Base-by-base conservation (phyloP, 1,139 yeast genomes). In the Candida labiduridarum region DNA sequence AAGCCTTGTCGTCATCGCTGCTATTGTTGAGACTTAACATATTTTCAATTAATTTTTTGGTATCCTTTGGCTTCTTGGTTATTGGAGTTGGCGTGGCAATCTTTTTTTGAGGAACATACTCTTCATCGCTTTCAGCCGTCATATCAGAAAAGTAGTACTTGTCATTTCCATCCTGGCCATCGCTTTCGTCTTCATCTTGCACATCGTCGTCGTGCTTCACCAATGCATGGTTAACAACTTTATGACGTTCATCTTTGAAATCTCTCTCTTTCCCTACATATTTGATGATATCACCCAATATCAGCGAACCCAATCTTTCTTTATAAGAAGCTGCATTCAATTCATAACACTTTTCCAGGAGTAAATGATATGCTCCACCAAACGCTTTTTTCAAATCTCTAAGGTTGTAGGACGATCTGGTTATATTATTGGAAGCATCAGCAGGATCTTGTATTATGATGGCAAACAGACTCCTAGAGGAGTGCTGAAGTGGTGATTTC, bases 371-470 rank as follows among this genome's bases (percentile, higher is more conserved):
- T 0, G 98, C 99, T 31, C 97, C 97, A 10, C 88, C 87, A 72
- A 94, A 91, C 0, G 97, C 90, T 59, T 89, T 85, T 61, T 88
- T 89, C 53, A 94, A 79, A 57, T 87, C 92, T 44, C 92, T 72
- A 38, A 90, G 72, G 63, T 92, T 91, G 71, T 84, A 90, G 1
- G 96, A 86, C 1, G 97, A 89, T 56, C 97, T 76, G 40, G 96
- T 85, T 46, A 94, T 87, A 65, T 94, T 95, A 63, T 94, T 95
- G 7, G 74, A 59, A 1, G 84, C 74, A 62, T 92, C 98, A 41
- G 89, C 85, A 0, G 99, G 99, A 63, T 94, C 99, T 64, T 89
- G 95, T 39, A 94, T 89, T 1, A 92, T 87, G 42, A 94, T 71
- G 1, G 88, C 68, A 60, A 89, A 89, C 11, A 85, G 77, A 49